phyloP scores from a whole-genome alignment of 495 filamentous ascomycete species.

The Aspergillus taichungensis region DNA sequence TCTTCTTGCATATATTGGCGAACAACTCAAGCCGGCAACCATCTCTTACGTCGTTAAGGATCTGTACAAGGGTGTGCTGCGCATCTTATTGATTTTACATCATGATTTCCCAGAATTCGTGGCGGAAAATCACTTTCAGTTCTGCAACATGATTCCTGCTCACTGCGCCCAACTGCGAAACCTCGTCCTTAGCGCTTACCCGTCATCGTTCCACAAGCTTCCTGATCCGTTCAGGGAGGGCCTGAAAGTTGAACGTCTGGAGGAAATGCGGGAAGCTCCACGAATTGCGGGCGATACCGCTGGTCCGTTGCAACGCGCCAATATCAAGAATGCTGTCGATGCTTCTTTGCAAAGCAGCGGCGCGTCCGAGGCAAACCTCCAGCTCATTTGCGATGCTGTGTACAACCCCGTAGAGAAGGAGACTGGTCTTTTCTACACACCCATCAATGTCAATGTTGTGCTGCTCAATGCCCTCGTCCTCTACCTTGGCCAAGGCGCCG shows the following conservation, averaged over 20 bases:
- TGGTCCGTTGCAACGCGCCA: constrained; percentile 47
- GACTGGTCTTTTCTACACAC: constrained; percentile 50
- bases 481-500: constrained; percentile 68
- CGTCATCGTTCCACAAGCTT: constrained; percentile 62
- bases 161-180: constrained; percentile 87
- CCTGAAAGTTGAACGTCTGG: constrained; percentile 71
- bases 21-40: constrained; percentile 65
- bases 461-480: constrained; percentile 76
- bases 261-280: constrained; percentile 63
- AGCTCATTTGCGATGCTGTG: constrained; percentile 60
- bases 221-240: constrained; percentile 75
- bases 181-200: constrained; percentile 76
- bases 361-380: constrained; percentile 55
- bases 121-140: constrained; percentile 71
- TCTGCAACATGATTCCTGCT: constrained; percentile 77
- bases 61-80: constrained; percentile 74
- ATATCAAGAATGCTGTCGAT: constrained; percentile 62
- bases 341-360: constrained; percentile 49
- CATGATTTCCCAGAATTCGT: constrained; percentile 95
- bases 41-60: constrained; percentile 66
- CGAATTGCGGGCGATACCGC: constrained; percentile 53
- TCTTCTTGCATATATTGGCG: constrained; percentile 65
- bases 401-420: constrained; percentile 44
- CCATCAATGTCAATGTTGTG: constrained; percentile 56
- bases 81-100: constrained; percentile 74